These are phyloP conservation scores for Zasmidium angulare DNA, from an alignment of 2,329 filamentous ascomycete species.

Conservation along the genomic window DNA sequence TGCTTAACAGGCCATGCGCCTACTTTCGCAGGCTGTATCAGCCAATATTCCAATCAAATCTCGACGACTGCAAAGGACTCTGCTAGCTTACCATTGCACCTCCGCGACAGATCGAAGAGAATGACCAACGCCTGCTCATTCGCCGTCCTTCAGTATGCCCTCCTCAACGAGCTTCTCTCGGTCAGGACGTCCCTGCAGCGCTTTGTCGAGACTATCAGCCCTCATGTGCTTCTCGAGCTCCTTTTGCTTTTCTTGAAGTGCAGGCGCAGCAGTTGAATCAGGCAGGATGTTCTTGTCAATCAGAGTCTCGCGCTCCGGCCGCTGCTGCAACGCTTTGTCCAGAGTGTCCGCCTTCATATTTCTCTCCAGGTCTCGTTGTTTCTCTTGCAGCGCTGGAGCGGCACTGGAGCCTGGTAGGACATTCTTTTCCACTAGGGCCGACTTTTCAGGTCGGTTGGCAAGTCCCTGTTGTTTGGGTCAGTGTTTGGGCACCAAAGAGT, in stretches of 20 bases:
- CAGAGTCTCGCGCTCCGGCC: slow-evolving; percentile 73
- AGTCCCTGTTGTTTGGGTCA: slow-evolving; percentile 44
- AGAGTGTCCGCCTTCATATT: slow-evolving; percentile 84
- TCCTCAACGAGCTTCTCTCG: slow-evolving; percentile 75
- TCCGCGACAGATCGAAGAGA: background rate
- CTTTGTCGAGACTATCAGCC: slow-evolving; percentile 81
- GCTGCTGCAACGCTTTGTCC: slow-evolving; percentile 79
- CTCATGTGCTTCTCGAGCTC: slow-evolving; percentile 89
- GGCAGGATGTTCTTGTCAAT: slow-evolving; percentile 79
- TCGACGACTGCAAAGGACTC: too few species aligned
- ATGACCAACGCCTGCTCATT: background rate
- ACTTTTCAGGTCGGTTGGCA: slow-evolving; percentile 64
- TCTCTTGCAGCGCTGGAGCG: slow-evolving; percentile 74
- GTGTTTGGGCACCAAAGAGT: too few species aligned
- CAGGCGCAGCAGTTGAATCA: slow-evolving; percentile 72
- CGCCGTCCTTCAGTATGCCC: slow-evolving; percentile 63
- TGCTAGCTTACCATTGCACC: slow-evolving; percentile 4
- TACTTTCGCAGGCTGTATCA: background rate
- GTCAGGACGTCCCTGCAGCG: slow-evolving; percentile 73
- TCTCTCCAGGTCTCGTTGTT: slow-evolving; percentile 80
- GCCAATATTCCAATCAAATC: too few species aligned
- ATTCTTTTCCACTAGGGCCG: slow-evolving; percentile 80
- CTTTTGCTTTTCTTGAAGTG: slow-evolving; percentile 75
- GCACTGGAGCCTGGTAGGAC: slow-evolving; percentile 79
- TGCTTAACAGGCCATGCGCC: too few species aligned